phyloP scores from a whole-genome alignment of 495 filamentous ascomycete genomes.

The Aspergillus saccharolyticus region DNA sequence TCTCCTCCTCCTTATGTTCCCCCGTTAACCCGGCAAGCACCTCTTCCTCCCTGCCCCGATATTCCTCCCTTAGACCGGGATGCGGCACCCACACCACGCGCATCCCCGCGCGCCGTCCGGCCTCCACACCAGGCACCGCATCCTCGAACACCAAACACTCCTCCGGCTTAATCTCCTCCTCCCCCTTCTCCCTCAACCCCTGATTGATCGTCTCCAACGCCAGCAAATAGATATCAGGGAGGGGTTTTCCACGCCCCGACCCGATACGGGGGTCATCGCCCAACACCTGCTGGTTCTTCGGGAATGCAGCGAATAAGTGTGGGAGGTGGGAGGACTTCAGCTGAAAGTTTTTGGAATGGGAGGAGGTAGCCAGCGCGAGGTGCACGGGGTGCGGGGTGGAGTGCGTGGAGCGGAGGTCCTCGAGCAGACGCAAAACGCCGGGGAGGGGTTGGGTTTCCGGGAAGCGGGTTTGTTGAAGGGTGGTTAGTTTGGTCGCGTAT shows the following conservation, averaged over 20 bases:
- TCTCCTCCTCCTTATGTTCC: conserved; percentile 55
- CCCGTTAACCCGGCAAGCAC: conserved; percentile 81
- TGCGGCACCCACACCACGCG: conserved; percentile 91
- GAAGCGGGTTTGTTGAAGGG: conserved; percentile 67
- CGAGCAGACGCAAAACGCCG: conserved; percentile 67
- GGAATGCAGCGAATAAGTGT: conserved; percentile 71
- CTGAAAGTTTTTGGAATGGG: conserved; percentile 61
- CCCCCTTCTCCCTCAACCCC: conserved; percentile 51
- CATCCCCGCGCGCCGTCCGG: conserved; percentile 90
- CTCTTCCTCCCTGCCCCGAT: conserved; percentile 67
- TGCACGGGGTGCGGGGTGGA: conserved; percentile 52
- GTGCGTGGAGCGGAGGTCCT: conserved; percentile 39
- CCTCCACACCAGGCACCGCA: conserved; percentile 85
- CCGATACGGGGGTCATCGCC: conserved; percentile 84
- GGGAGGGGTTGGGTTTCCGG: conserved; percentile 69
- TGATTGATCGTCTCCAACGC: conserved; percentile 83
- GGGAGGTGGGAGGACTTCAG: conserved; percentile 74
- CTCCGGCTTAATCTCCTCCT: conserved; percentile 66
- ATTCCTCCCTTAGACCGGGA: conserved; percentile 69
- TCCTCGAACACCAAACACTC: conserved; percentile 98
- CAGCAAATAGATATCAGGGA: conserved; percentile 90
- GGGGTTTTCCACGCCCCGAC: conserved; percentile 78
- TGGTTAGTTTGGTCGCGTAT: conserved; percentile 52
- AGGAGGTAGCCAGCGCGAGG: conserved; percentile 84
- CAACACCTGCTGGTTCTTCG: conserved; percentile 60